These are phyloP conservation scores for Verticillium nubilum DNA, from an alignment of 2,329 filamentous ascomycete species.

Conservation along the genomic window DNA sequence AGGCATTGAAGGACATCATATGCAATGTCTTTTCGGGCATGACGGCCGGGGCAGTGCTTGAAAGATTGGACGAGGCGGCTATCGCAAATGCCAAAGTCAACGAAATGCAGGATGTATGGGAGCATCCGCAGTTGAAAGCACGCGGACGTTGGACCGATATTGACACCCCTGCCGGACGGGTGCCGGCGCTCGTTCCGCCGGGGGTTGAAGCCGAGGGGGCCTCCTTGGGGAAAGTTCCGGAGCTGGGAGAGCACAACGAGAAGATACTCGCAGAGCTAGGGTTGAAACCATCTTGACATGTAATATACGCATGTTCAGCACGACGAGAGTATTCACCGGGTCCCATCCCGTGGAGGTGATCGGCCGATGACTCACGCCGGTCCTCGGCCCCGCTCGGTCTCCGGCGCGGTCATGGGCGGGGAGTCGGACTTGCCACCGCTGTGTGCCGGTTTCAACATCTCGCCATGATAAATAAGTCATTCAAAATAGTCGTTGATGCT, in stretches of 20 bases:
- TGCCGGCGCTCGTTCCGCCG: constrained; percentile 45
- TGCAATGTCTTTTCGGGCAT: constrained; percentile 30
- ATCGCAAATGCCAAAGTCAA: constrained; percentile 53
- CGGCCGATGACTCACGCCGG: neutral
- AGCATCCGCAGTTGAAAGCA: constrained; percentile 45
- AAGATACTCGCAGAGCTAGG: constrained; percentile 7
- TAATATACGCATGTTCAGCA: too few species aligned
- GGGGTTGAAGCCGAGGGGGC: constrained; percentile 13
- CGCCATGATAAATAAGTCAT: too few species aligned
- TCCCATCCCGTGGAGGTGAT: neutral
- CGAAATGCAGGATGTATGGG: constrained; percentile 48
- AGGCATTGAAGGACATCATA: constrained; percentile 39
- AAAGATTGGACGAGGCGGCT: constrained; percentile 36
- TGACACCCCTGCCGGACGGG: constrained; percentile 35
- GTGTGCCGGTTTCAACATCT: neutral
- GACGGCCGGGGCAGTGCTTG: constrained; percentile 32
- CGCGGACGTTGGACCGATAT: constrained; percentile 46
- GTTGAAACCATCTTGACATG: too few species aligned
- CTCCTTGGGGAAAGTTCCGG: constrained; percentile 1
- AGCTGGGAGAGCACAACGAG: constrained; percentile 6
- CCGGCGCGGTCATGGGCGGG: neutral
- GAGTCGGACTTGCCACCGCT: neutral
- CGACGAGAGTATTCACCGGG: too few species aligned
- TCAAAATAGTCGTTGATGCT: neutral
- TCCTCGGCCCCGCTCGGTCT: neutral